phyloP scores from a whole-genome alignment of 345 rosid genomes.

The Brassica nigra region DNA sequence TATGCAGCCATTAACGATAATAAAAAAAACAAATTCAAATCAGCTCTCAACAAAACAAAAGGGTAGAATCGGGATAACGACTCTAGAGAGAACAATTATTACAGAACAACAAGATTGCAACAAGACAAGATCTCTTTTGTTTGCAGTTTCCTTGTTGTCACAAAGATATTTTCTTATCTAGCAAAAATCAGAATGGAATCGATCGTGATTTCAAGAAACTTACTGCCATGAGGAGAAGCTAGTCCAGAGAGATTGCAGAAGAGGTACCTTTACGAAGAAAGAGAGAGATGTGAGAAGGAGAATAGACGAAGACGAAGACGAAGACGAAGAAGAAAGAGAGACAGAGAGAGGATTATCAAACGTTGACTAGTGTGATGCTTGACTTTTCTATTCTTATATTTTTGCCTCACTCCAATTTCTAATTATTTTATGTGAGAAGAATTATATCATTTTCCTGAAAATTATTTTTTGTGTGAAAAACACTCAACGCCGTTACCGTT shows the following conservation, averaged over 20 bases:
- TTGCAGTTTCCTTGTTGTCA: conserved; percentile 9
- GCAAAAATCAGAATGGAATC: conserved; percentile 23
- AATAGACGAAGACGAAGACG: not conserved
- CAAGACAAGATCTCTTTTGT: conserved; percentile 15
- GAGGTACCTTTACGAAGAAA: conserved; percentile 19
- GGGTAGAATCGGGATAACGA: not conserved
- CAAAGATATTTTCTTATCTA: not conserved
- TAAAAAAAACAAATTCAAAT: conserved; percentile 7
- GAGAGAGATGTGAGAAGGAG: conserved; percentile 26
- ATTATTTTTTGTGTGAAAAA: not conserved
- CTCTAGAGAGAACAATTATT: not conserved
- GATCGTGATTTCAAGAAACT: conserved; percentile 39
- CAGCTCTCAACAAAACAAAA: conserved; percentile 12
- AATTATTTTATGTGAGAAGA: not conserved
- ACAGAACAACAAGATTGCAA: not conserved
- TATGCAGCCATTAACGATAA: conserved; percentile 31
- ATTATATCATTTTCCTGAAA: not conserved
- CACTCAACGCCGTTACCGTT: conserved; percentile 58
- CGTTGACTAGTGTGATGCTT: conserved; percentile 60
- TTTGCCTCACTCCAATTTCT: not conserved
- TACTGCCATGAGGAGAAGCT: conserved; percentile 56
- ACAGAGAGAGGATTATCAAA: conserved; percentile 45
- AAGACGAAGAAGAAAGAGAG: not conserved
- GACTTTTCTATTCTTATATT: conserved; percentile 34
- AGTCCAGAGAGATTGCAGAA: conserved; percentile 13